A percentile compares a stretch with the other conserved stretches of the same genome.
These are phyloP conservation scores for Penicillium sp. DNA, from an alignment of 2,329 filamentous ascomycete genomes.

Conservation along the genomic window DNA sequence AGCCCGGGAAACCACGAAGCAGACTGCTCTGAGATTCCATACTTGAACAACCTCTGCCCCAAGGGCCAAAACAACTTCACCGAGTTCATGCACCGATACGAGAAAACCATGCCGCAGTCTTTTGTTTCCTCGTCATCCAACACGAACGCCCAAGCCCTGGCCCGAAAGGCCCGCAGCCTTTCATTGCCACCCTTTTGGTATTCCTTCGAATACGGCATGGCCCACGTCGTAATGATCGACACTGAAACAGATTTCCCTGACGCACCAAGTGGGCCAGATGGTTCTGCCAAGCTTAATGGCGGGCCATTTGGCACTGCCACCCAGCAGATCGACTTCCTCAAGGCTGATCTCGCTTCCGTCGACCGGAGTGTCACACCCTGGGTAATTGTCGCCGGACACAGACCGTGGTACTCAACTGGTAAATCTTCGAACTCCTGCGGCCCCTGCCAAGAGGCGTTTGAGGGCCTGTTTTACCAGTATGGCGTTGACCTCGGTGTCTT, in stretches of 20 bases:
- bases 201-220: conserved; percentile 53
- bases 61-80: conserved; percentile 54
- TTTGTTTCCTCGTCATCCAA: conserved; percentile 45
- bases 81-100: conserved; percentile 51
- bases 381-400: conserved; percentile 41
- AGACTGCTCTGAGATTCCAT: conserved; percentile 35
- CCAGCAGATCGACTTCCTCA: conserved; percentile 50
- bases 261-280: conserved; percentile 41
- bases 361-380: conserved; percentile 50
- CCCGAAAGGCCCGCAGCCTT: conserved; percentile 40
- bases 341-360: conserved; percentile 49
- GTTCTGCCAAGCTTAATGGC: conserved; percentile 37
- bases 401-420: conserved; percentile 43
- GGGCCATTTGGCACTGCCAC: conserved; percentile 44
- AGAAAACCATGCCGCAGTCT: conserved; percentile 44
- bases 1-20: conserved; percentile 55
- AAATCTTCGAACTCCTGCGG: conserved; percentile 30
- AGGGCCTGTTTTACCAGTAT: conserved; percentile 47
- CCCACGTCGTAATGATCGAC: conserved; percentile 48
- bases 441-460: conserved; percentile 47
- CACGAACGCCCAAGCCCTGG: conserved; percentile 35
- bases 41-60: conserved; percentile 19
- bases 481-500: conserved; percentile 51
- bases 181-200: conserved; percentile 52
- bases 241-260: conserved; percentile 50